Base-by-base conservation (phyloP, 2,329 filamentous ascomycete genomes). In the Zasmidium angulare region DNA sequence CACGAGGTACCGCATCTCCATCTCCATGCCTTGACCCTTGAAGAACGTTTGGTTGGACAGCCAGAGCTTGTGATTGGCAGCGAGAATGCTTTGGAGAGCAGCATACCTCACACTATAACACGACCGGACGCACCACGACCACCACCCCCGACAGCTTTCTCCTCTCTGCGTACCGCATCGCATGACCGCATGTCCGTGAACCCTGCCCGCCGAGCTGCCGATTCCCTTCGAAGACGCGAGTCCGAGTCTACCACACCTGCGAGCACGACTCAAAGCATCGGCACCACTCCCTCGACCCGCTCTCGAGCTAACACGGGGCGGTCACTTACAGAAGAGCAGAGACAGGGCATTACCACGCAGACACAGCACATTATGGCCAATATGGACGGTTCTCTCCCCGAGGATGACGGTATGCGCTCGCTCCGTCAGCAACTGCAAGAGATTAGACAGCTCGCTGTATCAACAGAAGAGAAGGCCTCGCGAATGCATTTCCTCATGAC, bases 401-500 rank as follows among this genome's bases (percentile, higher is more conserved):
- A 76, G 57, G 78, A 82, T 66, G 80, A 82, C 68, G 79, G 80
- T 63, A 82, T 82, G 79, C 74, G 74, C 20, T 70, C 74, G 58
- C 68, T 82, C 47, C 74, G 80, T 24, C 72, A 72, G 56, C 75
- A 79, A 68, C 76, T 82, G 65, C 79, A 81, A 51, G 71, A 79
- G 58, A 80, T 82, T 57, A 71, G 76, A 60, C 73, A 75, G 49
- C 64, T 81, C 56, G 72, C 72, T 0, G 67, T 78, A 11, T 73
- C 76, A 23, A 79, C 77, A 21, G 76, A 78, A 56, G 80, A 81
- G 63, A 81, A 80, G 64, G 80, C 80, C n/a, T 71, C 71, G 58
- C 70, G 76, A 66, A 79, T 82, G 71, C 80, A 82, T 64, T 63
- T 66, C 40, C 69, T 82, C 58, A 82, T 82, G 79, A 81, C 74